phyloP scores from a whole-genome alignment of 2,329 filamentous ascomycete species.

The Paraconiothyrium sp. region DNA sequence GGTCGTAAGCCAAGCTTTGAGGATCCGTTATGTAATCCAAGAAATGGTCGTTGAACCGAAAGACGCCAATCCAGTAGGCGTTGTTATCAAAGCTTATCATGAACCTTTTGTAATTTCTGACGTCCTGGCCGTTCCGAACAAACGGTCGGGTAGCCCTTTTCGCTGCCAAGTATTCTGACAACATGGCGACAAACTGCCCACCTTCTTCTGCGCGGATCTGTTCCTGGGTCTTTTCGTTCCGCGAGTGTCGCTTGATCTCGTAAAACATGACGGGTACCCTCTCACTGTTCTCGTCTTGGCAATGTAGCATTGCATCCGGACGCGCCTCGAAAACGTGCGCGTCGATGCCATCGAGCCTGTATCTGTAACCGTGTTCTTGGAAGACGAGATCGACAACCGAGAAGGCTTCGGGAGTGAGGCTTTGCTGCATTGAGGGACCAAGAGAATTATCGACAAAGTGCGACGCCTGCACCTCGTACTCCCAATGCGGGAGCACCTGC shows the following conservation, averaged over 20 bases:
- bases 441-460: too few relatives aligned
- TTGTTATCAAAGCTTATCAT: neutral
- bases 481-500: too few relatives aligned
- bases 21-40: neutral
- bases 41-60: neutral
- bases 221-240: neutral
- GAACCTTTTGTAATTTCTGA: neutral
- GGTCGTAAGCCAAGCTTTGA: neutral
- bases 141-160: too few relatives aligned
- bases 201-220: neutral
- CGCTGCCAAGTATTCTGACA: neutral
- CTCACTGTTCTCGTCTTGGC: too few relatives aligned
- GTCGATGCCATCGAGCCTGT: too few relatives aligned
- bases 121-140: neutral
- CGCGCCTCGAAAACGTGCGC: too few relatives aligned
- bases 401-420: too few relatives aligned
- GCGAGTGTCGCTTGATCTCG: neutral
- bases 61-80: neutral
- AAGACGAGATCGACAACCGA: too few relatives aligned
- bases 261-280: neutral
- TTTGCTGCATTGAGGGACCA: too few relatives aligned
- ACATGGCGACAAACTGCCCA: neutral
- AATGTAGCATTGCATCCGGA: too few relatives aligned
- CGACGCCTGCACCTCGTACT: too few relatives aligned
- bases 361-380: too few relatives aligned